Base-by-base conservation (phyloP, 192 early-diverging fungal species). In the Rhizoclosmatium sp. region DNA sequence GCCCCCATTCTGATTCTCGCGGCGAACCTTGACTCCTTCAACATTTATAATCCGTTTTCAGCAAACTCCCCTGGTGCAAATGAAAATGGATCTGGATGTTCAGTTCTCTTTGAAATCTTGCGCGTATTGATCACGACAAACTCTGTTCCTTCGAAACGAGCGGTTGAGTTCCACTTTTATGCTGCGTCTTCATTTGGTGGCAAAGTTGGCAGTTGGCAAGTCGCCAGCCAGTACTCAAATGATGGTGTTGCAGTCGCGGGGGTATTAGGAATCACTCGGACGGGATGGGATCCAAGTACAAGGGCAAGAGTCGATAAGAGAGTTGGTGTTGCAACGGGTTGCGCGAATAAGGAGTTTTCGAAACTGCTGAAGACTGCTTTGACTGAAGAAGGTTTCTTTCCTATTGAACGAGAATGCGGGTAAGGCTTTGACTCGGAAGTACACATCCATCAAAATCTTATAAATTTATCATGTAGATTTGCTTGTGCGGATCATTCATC, bases 161-260 rank as follows among this genome's bases (percentile, higher is more conserved):
- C 94, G 45, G 93, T 97, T 39, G 95, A 97, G 78, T 95, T 96
- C 88, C 94, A 97, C 85, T 95, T 21, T 21, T 72, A 72, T 39
- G 47, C 70, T 14, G 70, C 23, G 9, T 58, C 49, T 21, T 10
- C 3, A 21, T 59, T 58, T 31, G 31, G 31, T 2, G 70, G 70
- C 19, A 47, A 21, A 45, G 10, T 41, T 9, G 70, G 70, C 7
- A 23, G 16, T 16, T 19, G 23, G 51, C 70, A 72, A 44, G 44
- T 72, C 31, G 70, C 70, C 1, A 14, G 31, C 2, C 54, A 72
- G 12, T 72, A 72, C 44, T 7, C 5, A 21, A 14, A 2, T 16
- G n/a, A 59, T 12, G 58, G 58, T 19, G 49, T 51, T n/a, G 9
- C 5, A 39, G 51, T 72, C 23, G 70, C 49, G 4, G 70, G 19